phyloP scores from a whole-genome alignment of 495 filamentous ascomycete genomes.

The Neurospora sublineolata region DNA sequence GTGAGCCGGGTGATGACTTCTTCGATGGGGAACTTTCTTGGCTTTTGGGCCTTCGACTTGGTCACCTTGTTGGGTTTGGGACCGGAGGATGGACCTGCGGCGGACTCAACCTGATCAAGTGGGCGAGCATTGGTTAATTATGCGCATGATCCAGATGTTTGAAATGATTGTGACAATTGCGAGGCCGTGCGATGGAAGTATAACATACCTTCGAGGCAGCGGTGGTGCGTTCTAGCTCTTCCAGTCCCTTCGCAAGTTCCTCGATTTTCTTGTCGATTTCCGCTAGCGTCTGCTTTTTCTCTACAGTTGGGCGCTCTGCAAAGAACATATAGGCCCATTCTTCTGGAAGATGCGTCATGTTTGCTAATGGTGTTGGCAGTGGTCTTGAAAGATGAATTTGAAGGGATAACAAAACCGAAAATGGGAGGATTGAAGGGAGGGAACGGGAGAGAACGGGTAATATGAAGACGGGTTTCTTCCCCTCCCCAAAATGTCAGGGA shows the following conservation, averaged over 20 bases:
- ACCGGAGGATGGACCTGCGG: not conserved
- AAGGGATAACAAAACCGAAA: too few relatives aligned
- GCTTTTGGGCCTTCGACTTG: not conserved
- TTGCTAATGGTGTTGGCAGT: too few relatives aligned
- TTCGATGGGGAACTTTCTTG: not conserved
- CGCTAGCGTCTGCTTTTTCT: not conserved
- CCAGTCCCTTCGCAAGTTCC: not conserved
- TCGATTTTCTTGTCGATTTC: not conserved
- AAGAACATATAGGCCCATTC: too few relatives aligned
- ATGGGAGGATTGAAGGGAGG: too few relatives aligned
- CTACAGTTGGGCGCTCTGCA: too few relatives aligned
- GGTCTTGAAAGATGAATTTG: too few relatives aligned
- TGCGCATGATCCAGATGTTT: not conserved
- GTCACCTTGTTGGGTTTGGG: not conserved
- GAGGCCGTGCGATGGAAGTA: not conserved
- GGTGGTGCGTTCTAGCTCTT: not conserved
- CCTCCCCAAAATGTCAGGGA: too few relatives aligned
- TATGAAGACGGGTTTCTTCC: too few relatives aligned
- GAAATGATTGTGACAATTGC: not conserved
- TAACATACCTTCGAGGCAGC: not conserved
- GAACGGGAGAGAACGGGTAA: too few relatives aligned
- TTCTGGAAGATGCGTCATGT: too few relatives aligned
- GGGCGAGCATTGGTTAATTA: not conserved
- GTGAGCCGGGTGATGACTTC: not conserved
- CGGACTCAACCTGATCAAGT: not conserved